Percentiles rank a stretch among this genome's conserved stretches.
Evolutionary conservation across 116 monocot genomes (phyloP).

Genomic region (Cymodocea nodosa): DNA sequence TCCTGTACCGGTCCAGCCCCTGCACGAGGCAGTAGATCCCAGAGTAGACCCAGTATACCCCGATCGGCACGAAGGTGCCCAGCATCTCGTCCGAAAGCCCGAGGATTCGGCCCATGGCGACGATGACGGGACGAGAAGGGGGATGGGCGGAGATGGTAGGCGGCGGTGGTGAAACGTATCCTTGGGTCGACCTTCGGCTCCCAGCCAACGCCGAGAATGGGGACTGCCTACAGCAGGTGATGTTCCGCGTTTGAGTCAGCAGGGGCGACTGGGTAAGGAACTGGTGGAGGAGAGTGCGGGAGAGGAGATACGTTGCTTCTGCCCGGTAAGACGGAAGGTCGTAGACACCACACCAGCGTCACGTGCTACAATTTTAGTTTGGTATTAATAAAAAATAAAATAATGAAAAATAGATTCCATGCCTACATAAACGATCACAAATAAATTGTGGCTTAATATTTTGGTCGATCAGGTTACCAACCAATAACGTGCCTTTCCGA

Average conservation of each 20-base stretch:
- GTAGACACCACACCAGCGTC: too few species aligned
- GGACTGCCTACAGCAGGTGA: too few species aligned
- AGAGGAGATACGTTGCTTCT: neutral
- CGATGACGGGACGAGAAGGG: slow-evolving; percentile 2
- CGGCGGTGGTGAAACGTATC: neutral
- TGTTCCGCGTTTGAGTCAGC: neutral
- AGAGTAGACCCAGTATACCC: slow-evolving; percentile 69
- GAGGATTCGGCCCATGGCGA: slow-evolving; percentile 12
- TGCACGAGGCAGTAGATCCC: slow-evolving; percentile 42
- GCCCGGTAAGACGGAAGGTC: too few species aligned
- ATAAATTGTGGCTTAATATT: too few species aligned
- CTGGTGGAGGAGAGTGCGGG: slow-evolving; percentile 1
- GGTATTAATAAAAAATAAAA: too few species aligned
- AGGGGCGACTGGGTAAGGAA: neutral
- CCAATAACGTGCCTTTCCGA: too few species aligned
- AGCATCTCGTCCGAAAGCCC: slow-evolving; percentile 49
- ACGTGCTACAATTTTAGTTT: too few species aligned
- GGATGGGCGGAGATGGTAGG: neutral
- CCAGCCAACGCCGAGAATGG: too few species aligned
- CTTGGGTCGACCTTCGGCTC: neutral
- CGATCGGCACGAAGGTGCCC: slow-evolving; percentile 47
- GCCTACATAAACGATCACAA: too few species aligned
- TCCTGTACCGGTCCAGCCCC: slow-evolving; percentile 25
- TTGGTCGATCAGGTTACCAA: too few species aligned
- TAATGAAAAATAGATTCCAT: too few species aligned